Conservation (phyloP, 257 asterid species). For the Avicennia marina region DNA sequence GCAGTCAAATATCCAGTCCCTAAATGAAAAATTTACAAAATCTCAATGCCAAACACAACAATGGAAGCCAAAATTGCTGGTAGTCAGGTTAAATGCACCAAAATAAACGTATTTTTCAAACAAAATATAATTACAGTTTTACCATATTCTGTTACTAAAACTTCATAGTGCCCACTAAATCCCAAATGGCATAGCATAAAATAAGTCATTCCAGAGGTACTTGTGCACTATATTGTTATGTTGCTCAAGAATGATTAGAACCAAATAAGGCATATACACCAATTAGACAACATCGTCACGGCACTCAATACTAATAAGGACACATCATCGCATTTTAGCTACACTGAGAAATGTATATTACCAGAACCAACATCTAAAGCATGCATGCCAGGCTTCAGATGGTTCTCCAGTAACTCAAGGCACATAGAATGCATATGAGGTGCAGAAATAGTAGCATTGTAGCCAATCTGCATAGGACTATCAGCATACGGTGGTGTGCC, state of each 20-base stretch:
- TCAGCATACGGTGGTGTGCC: constrained; percentile 75
- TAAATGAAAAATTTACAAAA: constrained; percentile 23
- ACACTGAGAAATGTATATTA: no score
- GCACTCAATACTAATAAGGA: neutral
- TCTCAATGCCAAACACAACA: neutral
- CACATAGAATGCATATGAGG: constrained; percentile 96
- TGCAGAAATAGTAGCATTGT: no score
- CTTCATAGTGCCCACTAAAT: no score
- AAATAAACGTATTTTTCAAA: no score
- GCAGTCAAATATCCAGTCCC: constrained; percentile 98
- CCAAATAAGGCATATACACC: no score
- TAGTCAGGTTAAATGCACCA: neutral
- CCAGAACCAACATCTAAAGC: constrained; percentile 94
- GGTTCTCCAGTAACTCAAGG: constrained; percentile 74
- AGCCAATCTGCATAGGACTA: constrained; percentile 79
- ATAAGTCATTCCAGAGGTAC: no score
- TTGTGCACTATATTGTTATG: neutral
- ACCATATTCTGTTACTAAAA: no score
- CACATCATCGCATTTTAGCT: no score
- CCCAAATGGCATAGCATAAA: no score
- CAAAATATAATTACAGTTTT: no score
- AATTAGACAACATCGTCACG: neutral
- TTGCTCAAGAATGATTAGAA: neutral
- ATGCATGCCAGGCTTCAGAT: constrained; percentile 89
- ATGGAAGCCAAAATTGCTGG: neutral